A percentile compares a stretch with the other conserved stretches of the same genome.
These are phyloP conservation scores for Rhodomyrtus psidioides DNA, from an alignment of 441 rosid genomes.

Conservation along the genomic window DNA sequence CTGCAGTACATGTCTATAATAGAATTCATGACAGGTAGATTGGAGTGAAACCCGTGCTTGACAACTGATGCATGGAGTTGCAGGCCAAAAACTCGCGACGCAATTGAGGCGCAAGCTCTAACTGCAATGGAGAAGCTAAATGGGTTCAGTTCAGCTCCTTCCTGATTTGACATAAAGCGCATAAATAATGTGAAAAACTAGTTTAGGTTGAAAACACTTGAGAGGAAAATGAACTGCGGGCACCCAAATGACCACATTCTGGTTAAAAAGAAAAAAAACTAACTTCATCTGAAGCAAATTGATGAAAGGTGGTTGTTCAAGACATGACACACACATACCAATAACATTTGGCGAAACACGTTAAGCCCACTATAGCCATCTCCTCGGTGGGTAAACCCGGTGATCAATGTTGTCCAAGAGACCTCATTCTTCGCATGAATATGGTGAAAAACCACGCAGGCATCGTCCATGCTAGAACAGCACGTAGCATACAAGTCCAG, in stretches of 20 bases:
- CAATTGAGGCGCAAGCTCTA: slow-evolving; percentile 74
- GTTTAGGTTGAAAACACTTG: neutral
- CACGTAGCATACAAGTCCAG: slow-evolving; percentile 76
- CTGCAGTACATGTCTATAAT: slow-evolving; percentile 83
- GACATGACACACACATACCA: slow-evolving; percentile 28
- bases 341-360: slow-evolving; percentile 58
- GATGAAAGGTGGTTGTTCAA: neutral
- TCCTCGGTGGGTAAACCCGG: slow-evolving; percentile 78
- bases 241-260: neutral
- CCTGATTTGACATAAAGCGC: slow-evolving; percentile 25
- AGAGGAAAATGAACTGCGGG: neutral
- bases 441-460: slow-evolving; percentile 43
- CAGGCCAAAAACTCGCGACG: slow-evolving; percentile 44
- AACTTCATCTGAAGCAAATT: slow-evolving; percentile 7
- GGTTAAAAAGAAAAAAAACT: neutral
- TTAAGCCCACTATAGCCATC: slow-evolving; percentile 50
- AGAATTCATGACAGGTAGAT: slow-evolving; percentile 83
- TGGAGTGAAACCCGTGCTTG: slow-evolving; percentile 58
- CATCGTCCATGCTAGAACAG: slow-evolving; percentile 43
- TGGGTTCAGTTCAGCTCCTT: slow-evolving; percentile 50
- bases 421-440: slow-evolving; percentile 54
- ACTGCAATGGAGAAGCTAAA: slow-evolving; percentile 71
- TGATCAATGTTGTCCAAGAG: slow-evolving; percentile 77
- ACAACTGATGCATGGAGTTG: slow-evolving; percentile 54
- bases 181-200: neutral